Evolutionary conservation across 768 basidiomycete species (phyloP), one percentile per base, ranked within the genome.

Genomic region (Suillus fuscotomentosus): DNA sequence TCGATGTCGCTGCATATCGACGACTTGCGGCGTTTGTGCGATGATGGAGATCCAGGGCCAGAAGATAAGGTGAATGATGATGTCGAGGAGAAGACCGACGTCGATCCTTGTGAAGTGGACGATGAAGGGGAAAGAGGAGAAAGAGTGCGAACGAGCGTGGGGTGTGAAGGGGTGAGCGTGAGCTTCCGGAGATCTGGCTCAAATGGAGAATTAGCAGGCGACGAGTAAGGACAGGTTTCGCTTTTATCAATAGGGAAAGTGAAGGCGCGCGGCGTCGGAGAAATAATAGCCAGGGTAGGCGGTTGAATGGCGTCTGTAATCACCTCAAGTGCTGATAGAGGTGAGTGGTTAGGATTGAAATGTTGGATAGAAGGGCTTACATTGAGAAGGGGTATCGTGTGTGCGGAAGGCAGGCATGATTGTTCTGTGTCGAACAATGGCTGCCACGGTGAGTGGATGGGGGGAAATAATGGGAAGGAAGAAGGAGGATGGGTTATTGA

Each of bases 371-470:
- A 43, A 27, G 53, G 47, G 75, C 81, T 79, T 62, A 82, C 82
- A 76, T 73, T 80, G 80, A 74, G 83, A 76, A 68, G 81, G 84
- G 82, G 83, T 88, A 82, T 90, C 88, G 82, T 88, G 88, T 75
- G 89, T 91, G 80, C 90, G 89, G 73, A 86, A 81, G 60, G 88
- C 88, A 76, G 90, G 90, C 90, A 91, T 91, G 83, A 84, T 86
- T 77, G 80, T 76, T 72, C 72, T 48, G 63, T 60, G 64, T 65
- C 51, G 61, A 74, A 77, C 72, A 78, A 74, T 69, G 67, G 67
- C 74, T 71, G 74, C 75, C 60, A 59, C 45, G 72, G 70, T 65
- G 76, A 70, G 72, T 75, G 70, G 72, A 68, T 71, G 68, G 68
- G 76, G 70, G 73, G 64, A 69, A 67, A 72, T 75, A 72, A 71